Evolutionary conservation across 2,329 filamentous ascomycete genomes (phyloP), one percentile per base, ranked within the genome.

Genomic region (Colletotrichum theobromicola): DNA sequence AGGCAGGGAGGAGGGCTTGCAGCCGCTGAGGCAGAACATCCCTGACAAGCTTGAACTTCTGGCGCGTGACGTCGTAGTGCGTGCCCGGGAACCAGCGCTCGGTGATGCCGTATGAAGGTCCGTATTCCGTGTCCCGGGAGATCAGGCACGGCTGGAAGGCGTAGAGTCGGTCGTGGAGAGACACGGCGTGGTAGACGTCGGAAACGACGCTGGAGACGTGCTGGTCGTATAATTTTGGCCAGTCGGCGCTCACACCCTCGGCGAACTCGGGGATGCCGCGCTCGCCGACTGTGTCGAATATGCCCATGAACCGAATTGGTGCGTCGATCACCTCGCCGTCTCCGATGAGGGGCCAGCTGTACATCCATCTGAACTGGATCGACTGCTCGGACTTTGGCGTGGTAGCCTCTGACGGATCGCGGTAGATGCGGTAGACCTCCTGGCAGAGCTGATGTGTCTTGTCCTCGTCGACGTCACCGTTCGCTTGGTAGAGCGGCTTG

Each of bases 1-100:
- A 86, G 21, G 78, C 79, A 0, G 77, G 73, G 28, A 86, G 73
- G 2, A 79, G 77, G 4, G 42, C 70, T 57, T 83, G 78, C 4
- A 86, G 70, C 0, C 50, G 21, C 28, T 61, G 26, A 4, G 67
- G 67, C 12, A 74, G 30, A 8, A 77, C 7, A 2, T 73, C 66
- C 15, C 75, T 71, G 6, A 78, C 60, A 37, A 78, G 72, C 24
- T 76, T 77, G 63, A 78, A 78, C 16, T 60, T 57, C 28, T 80
- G 79, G 34, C 79, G 67, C 2, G 72, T 72, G 21, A 79, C 37
- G 53, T 80, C 79, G 53, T 79, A 78, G 34, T 79, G 78, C 5
- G 70, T 75, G 2, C 79, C 79, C 1, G 79, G 79, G 28, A 80
- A 73, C 79, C 79, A 80, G 21, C 65, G 55, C 73, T 77, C 57